phyloP scores from a whole-genome alignment of 345 rosid genomes.

The Balakata baccata region DNA sequence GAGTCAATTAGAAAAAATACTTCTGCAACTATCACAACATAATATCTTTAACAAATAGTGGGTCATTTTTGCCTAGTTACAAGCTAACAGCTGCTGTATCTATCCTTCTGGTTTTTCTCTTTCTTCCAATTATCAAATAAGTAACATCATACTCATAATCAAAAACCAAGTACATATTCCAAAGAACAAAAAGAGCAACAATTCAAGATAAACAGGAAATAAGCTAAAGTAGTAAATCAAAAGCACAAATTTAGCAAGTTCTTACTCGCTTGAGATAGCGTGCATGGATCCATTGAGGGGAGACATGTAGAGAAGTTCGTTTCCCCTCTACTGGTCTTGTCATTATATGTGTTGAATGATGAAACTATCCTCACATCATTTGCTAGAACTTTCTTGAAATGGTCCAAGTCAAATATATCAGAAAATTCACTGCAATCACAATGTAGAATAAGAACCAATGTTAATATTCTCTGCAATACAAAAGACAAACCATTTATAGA shows the following conservation, averaged over 20 bases:
- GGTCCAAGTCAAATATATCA: conserved; percentile 88
- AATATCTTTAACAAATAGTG: not conserved
- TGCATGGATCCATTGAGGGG: conserved; percentile 89
- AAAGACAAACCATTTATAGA: not conserved
- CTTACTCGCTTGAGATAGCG: conserved; percentile 80
- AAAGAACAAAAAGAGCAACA: not conserved
- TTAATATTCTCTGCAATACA: not conserved
- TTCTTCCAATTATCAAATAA: not conserved
- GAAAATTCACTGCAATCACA: conserved; percentile 76
- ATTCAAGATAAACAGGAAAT: not conserved
- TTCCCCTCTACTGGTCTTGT: conserved; percentile 81
- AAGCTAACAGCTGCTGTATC: not conserved
- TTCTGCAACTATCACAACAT: not conserved
- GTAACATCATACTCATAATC: not conserved
- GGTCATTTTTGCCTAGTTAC: conserved; percentile 11
- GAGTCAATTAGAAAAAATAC: not conserved
- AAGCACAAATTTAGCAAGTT: not conserved
- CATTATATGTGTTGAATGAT: conserved; percentile 70
- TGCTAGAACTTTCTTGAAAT: conserved; percentile 74
- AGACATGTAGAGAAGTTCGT: conserved; percentile 66
- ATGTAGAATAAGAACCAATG: conserved; percentile 10
- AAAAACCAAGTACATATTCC: not conserved
- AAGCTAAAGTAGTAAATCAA: not conserved
- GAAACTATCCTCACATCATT: conserved; percentile 84
- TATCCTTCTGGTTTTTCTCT: not conserved